Evolutionary conservation across 805 yeast species (phyloP).

Genomic region (Candida ipomoeae): DNA sequence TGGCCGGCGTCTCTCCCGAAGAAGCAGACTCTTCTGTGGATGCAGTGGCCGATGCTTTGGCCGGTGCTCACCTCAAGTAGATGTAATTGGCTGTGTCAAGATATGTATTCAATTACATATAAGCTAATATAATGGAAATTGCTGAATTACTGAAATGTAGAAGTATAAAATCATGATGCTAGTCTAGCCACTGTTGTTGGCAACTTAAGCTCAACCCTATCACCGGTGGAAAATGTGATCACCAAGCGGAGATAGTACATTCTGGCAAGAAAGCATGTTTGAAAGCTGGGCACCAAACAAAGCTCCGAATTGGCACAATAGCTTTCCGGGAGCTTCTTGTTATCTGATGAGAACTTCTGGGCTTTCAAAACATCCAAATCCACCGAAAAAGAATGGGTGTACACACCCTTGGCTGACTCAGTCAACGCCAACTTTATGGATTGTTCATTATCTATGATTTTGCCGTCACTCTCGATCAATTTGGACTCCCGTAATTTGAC

Average conservation of each 20-base stretch:
- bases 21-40: conserved; percentile 47
- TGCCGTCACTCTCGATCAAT: conserved; percentile 21
- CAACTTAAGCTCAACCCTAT: conserved; percentile 22
- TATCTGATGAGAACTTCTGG: conserved; percentile 13
- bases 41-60: conserved; percentile 55
- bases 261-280: conserved; percentile 31
- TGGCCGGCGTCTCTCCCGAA: conserved; percentile 29
- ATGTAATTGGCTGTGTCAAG: not conserved
- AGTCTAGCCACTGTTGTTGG: conserved; percentile 16
- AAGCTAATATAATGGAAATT: not conserved
- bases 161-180: not conserved
- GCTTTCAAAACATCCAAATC: conserved; percentile 27
- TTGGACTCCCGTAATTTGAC: conserved; percentile 21
- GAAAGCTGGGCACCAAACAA: conserved; percentile 38
- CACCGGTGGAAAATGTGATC: conserved; percentile 23
- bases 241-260: conserved; percentile 28
- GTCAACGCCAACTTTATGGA: conserved; percentile 2
- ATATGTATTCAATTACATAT: not conserved
- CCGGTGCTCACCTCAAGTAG: conserved; percentile 45
- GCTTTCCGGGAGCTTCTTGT: not conserved
- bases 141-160: not conserved
- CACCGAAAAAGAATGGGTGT: conserved; percentile 21
- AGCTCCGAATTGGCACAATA: conserved; percentile 23
- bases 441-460: conserved; percentile 8
- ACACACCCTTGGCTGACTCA: conserved; percentile 11